A percentile compares a stretch with the other conserved stretches of the same genome.
Conservation (phyloP, 257 asterid species). For the Solanum sitiens region DNA sequence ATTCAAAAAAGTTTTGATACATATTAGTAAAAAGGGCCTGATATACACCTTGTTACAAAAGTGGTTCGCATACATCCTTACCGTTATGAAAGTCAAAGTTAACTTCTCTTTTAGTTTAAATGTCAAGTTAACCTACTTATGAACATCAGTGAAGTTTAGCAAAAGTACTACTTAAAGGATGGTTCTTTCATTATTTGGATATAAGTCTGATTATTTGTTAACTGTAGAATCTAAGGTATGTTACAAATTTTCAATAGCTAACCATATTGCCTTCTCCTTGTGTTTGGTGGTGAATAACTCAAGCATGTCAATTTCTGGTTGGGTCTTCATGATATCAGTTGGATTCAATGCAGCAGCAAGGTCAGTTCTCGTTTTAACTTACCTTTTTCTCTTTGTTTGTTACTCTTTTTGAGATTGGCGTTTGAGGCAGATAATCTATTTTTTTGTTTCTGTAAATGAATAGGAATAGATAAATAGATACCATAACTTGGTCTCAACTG, state of each 20-base stretch:
- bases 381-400: not conserved
- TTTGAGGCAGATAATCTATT: not conserved
- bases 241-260: not conserved
- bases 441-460: not conserved
- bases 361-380: not conserved
- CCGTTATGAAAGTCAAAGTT: not conserved
- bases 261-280: not conserved
- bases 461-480: not conserved
- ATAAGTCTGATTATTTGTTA: not conserved
- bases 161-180: not conserved
- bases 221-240: not conserved
- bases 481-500: not conserved
- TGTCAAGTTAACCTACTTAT: not conserved
- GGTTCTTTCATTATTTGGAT: not conserved
- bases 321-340: constrained; percentile 60
- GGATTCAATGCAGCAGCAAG: constrained; percentile 77
- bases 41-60: no score
- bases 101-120: not conserved
- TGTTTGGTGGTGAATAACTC: not conserved
- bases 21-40: no score
- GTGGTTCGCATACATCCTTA: no score
- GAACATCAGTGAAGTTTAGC: not conserved
- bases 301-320: constrained; percentile 49
- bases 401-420: not conserved
- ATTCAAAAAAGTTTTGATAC: not conserved